phyloP scores from a whole-genome alignment of 306 rosid genomes.

The Cotoneaster glaucophyllus region DNA sequence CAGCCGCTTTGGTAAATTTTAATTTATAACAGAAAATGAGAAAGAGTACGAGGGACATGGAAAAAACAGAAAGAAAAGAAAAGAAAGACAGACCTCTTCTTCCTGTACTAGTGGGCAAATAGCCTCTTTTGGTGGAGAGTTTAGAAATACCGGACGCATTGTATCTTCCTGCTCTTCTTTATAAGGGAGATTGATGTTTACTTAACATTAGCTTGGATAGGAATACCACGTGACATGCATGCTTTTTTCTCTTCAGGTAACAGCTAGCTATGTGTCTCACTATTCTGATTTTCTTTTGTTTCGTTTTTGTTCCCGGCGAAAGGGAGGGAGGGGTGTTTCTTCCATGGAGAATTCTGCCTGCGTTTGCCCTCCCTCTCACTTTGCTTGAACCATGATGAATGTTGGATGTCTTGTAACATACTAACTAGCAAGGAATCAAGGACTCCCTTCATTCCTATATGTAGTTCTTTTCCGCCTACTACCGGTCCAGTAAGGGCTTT shows the following conservation, averaged over 20 bases:
- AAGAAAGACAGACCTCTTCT: slow-evolving; percentile 17
- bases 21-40: slow-evolving; percentile 44
- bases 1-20: slow-evolving; percentile 85
- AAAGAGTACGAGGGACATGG: slow-evolving; percentile 33
- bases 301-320: neutral
- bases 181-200: slow-evolving; percentile 61
- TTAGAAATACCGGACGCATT: slow-evolving; percentile 62
- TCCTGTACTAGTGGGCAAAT: slow-evolving; percentile 48
- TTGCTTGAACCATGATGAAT: neutral
- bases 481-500: neutral
- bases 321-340: neutral
- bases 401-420: neutral
- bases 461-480: neutral
- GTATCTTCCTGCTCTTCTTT: slow-evolving; percentile 71
- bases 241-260: slow-evolving; percentile 29
- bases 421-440: neutral
- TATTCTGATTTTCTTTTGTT: neutral
- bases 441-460: neutral
- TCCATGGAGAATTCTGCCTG: neutral
- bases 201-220: slow-evolving; percentile 46
- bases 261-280: slow-evolving; percentile 12
- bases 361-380: neutral
- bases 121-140: slow-evolving; percentile 50
- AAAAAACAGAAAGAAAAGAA: neutral
- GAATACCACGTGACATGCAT: slow-evolving; percentile 48